phyloP scores from a whole-genome alignment of 2,329 filamentous ascomycete species.

The Pseudogymnoascus sp. region DNA sequence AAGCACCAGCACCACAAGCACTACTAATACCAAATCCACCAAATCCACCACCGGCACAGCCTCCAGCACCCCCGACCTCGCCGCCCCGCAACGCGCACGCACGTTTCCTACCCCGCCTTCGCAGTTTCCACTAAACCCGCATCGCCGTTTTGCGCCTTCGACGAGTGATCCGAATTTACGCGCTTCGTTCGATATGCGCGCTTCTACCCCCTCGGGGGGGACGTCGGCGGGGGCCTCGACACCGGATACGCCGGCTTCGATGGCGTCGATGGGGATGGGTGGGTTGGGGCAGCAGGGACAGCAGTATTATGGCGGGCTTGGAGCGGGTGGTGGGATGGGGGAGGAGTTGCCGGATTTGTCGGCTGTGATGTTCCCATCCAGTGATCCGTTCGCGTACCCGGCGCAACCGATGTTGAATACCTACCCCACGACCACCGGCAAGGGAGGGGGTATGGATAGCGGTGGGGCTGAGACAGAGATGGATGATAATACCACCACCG shows the following conservation, averaged over 20 bases:
- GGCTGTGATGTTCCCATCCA: conserved; percentile 71
- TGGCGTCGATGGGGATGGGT: background rate
- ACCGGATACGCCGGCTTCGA: background rate
- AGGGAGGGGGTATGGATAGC: conserved; percentile 18
- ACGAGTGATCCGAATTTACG: background rate
- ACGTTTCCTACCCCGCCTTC: background rate
- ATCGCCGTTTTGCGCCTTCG: background rate
- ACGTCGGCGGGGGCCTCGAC: background rate
- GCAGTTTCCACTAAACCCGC: background rate
- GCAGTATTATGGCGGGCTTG: conserved; percentile 37
- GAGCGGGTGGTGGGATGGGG: background rate
- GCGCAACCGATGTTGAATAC: conserved; percentile 58
- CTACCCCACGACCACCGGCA: conserved; percentile 20
- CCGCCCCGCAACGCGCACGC: background rate
- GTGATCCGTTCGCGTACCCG: conserved; percentile 71
- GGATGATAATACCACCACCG: background rate
- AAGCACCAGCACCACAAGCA: background rate
- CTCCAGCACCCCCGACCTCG: background rate
- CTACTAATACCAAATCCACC: background rate
- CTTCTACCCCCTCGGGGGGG: background rate
- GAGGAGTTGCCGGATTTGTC: conserved; percentile 55
- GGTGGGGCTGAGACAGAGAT: conserved; percentile 9
- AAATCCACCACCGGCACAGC: background rate
- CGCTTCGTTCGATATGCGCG: background rate
- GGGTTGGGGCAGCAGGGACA: background rate